These are phyloP conservation scores for Botrytis sinoallii DNA, from an alignment of 2,329 filamentous ascomycete genomes.

Conservation along the genomic window DNA sequence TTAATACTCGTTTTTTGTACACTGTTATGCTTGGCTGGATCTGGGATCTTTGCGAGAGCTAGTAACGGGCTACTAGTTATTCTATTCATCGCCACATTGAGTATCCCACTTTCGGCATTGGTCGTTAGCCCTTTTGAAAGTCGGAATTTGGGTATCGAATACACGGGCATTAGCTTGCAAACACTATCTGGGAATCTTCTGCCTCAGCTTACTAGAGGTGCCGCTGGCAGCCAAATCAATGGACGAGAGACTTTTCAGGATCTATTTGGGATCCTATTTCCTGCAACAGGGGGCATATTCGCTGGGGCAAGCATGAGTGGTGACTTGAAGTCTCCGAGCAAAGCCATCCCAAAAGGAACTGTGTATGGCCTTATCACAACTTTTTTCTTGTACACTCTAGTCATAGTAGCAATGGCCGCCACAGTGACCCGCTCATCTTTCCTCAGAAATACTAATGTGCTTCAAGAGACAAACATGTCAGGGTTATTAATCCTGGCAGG, in stretches of 20 bases:
- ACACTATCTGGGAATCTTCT: constrained; percentile 74
- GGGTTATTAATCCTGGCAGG: constrained; percentile 71
- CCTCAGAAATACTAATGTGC: constrained; percentile 65
- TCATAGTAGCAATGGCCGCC: constrained; percentile 74
- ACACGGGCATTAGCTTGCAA: constrained; percentile 69
- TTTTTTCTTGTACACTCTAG: constrained; percentile 70
- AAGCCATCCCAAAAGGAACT: constrained; percentile 80
- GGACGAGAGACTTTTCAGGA: constrained; percentile 72
- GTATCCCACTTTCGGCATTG: constrained; percentile 76
- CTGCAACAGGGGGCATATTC: constrained; percentile 58
- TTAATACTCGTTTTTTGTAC: constrained; percentile 69
- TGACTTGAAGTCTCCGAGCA: constrained; percentile 77
- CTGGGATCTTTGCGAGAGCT: constrained; percentile 73
- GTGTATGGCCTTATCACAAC: constrained; percentile 74
- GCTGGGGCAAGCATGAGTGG: constrained; percentile 87
- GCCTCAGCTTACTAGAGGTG: constrained; percentile 61
- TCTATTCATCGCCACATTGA: constrained; percentile 69
- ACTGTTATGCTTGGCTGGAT: constrained; percentile 73
- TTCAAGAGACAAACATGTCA: constrained; percentile 78
- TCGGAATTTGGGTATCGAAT: constrained; percentile 61
- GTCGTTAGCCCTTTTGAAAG: constrained; percentile 66
- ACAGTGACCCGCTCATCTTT: constrained; percentile 73
- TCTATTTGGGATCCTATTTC: constrained; percentile 83
- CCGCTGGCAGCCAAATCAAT: constrained; percentile 57
- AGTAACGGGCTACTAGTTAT: constrained; percentile 74